phyloP scores from a whole-genome alignment of 257 asterid genomes.

The Plantago major region DNA sequence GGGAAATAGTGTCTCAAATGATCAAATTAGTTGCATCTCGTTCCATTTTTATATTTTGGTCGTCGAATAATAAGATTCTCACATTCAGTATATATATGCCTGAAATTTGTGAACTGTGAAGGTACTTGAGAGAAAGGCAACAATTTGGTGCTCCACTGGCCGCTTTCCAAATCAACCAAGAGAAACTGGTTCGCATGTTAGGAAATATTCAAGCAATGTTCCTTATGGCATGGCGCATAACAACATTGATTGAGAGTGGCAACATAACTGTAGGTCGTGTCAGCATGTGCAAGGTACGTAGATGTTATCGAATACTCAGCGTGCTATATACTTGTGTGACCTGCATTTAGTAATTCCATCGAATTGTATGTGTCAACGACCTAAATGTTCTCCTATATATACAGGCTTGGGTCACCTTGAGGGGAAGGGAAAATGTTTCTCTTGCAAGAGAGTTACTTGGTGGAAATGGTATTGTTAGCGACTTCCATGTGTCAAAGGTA shows the following conservation, averaged over 20 bases:
- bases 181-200: slow-evolving; percentile 8
- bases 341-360: not conserved
- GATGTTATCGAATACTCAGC: not conserved
- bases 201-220: too few relatives aligned
- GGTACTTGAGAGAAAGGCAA: slow-evolving; percentile 91
- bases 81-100: too few relatives aligned
- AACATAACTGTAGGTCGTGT: slow-evolving; percentile 93
- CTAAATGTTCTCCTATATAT: slow-evolving; percentile 2
- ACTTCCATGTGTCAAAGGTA: slow-evolving; percentile 82
- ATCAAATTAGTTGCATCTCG: too few relatives aligned
- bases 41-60: too few relatives aligned
- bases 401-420: slow-evolving; percentile 77
- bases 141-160: slow-evolving; percentile 96
- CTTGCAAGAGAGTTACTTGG: slow-evolving; percentile 87
- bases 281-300: slow-evolving; percentile 74
- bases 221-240: slow-evolving; percentile 56
- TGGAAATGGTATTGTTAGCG: slow-evolving; percentile 76
- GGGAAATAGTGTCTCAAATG: too few relatives aligned
- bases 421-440: slow-evolving; percentile 81
- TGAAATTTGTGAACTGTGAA: slow-evolving; percentile 2
- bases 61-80: too few relatives aligned
- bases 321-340: not conserved
- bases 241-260: slow-evolving; percentile 85
- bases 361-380: not conserved
- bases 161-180: slow-evolving; percentile 89